Percentiles rank a stretch among this genome's conserved stretches.
phyloP scores from a whole-genome alignment of 352 stramenopile species.

The Saprolegnia parasitica region DNA sequence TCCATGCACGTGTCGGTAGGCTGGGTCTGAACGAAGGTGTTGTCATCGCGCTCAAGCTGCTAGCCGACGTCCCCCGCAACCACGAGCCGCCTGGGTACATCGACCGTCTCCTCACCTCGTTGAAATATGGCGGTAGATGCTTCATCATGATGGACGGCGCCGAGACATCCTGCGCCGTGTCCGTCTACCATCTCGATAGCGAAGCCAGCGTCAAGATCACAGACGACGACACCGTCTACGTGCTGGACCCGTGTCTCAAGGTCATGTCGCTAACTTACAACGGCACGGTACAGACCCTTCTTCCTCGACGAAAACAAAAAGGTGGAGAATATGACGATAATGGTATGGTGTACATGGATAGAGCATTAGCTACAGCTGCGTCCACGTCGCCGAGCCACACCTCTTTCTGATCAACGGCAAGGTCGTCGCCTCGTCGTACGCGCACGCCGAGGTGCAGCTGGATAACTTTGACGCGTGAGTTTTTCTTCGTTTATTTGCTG shows the following conservation, averaged over 20 bases:
- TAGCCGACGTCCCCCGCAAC: constrained; percentile 16
- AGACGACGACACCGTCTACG: constrained; percentile 23
- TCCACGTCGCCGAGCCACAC: constrained; percentile 27
- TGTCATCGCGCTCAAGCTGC: constrained; percentile 18
- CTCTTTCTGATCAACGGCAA: constrained; percentile 28
- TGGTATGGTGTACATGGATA: neutral
- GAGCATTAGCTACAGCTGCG: constrained; percentile 19
- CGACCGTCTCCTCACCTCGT: neutral
- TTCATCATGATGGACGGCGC: constrained; percentile 29
- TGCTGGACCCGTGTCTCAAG: constrained; percentile 23
- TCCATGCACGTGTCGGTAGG: neutral
- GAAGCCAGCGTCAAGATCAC: constrained; percentile 21
- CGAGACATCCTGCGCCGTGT: constrained; percentile 23
- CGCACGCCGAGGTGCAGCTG: constrained; percentile 22
- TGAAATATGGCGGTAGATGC: neutral
- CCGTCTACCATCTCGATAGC: constrained; percentile 26
- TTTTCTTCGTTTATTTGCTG: constrained; percentile 16
- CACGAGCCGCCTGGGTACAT: constrained; percentile 23
- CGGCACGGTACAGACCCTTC: constrained; percentile 3
- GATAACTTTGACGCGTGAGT: constrained; percentile 29
- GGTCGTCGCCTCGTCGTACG: constrained; percentile 25
- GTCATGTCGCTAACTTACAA: constrained; percentile 5
- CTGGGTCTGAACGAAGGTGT: constrained; percentile 23
- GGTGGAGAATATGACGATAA: neutral
- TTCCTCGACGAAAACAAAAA: too few relatives aligned